Base-by-base conservation (phyloP, 2,329 filamentous ascomycete genomes). In the Ceratocystis colombiana region DNA sequence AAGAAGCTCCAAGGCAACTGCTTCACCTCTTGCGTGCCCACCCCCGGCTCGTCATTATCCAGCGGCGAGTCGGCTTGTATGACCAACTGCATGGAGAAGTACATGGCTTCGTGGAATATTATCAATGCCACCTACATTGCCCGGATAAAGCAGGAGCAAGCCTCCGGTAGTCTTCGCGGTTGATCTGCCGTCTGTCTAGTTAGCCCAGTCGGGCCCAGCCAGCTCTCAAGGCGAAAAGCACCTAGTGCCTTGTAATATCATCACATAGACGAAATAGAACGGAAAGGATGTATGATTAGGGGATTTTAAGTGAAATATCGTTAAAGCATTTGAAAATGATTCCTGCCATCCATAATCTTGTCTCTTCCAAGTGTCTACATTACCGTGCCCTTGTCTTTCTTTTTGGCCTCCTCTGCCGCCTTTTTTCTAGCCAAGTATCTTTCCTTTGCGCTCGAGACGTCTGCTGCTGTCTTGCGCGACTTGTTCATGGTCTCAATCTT, bases 1-100 rank as follows among this genome's bases (percentile, higher is more conserved):
- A 68, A 90, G 87, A 90, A 89, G 83, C 82, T 92, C 75, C 89
- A 91, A 76, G 82, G 88, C 72, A 85, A 87, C 76, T 93, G 89
- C 79, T 93, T 90, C 78, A 84, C 89, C 61, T 86, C 85, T 74
- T 93, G 89, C 76, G 78, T 92, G 17, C 80, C 87, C 62, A 85
- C 87, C 72, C 87, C 89, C 65, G 86, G 87, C 67, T 75, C 80
- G 62, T 84, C 83, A 65, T 77, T 92, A 66, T 86, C 85, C 62
- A 83, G 80, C 75, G 76, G 81, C 76, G 89, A 93, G 75, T 79
- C 84, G 73, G 79, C 82, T 25, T 93, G 89, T 78, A 81, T 89
- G 73, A 88, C 82, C 22, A 80, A 82, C 68, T 93, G 89, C 79
- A 89, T 91, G 84, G 88, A 92, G 72, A 92, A 92, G 76, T 93